Base-by-base conservation (phyloP, 2,329 filamentous ascomycete genomes). In the Trichoderma sp. region DNA sequence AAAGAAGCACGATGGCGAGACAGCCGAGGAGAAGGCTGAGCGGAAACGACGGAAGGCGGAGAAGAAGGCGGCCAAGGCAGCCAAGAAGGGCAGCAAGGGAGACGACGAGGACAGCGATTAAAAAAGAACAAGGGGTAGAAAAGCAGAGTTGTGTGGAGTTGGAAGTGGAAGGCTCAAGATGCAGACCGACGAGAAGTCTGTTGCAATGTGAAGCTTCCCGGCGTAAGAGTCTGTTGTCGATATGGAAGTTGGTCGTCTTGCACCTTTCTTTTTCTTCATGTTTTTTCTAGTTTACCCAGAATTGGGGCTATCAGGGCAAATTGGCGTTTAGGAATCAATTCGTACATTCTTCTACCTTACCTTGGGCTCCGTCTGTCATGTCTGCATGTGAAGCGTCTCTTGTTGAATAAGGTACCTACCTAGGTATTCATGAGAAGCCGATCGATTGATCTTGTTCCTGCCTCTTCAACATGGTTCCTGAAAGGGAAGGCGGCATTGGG, bases 1-100 rank as follows among this genome's bases (percentile, higher is more conserved):
- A 80, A 92, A 92, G 84, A 95, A 93, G 84, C 89, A 91, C 76
- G 89, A 92, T 43, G 89, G 90, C 73, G 89, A 92, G 80, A 89
- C 87, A 17, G 79, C 87, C 28, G 88, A 91, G 74, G 88, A 88
- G 77, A 86, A 85, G 78, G 84, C 83, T 5, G 83, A 85, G 78
- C 81, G 83, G 69, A 86, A 86, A 79, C 80, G 82, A 71, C 79
- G 82, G 74, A 86, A 85, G 79, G 83, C 83, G 1, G 83, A 85
- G 76, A 86, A 85, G 79, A 86, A 85, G 77, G 82, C 83, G 2
- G 81, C 81, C 71, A 85, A 84, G 77, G 79, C 81, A 50, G 81
- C 82, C 63, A 85, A 84, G 79, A 86, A 85, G 73, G 80, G 80
- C 47, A 77, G 78, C 68, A 78, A 83, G 72, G 83, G 79, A 67